phyloP scores from a whole-genome alignment of 495 filamentous ascomycete genomes.

The Umbilicaria muhlenbergii region DNA sequence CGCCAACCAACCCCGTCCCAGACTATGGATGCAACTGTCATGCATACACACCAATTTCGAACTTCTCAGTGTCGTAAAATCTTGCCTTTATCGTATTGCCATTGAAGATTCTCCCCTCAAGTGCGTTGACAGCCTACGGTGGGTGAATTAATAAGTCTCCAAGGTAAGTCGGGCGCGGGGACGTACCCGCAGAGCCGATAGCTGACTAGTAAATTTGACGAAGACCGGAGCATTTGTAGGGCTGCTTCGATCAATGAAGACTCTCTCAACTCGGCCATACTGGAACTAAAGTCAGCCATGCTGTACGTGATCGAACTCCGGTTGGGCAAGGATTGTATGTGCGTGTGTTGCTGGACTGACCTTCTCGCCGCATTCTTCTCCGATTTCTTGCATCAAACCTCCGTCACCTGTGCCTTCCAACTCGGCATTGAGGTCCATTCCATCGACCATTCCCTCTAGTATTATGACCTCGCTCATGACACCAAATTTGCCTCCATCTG shows the following conservation, averaged over 20 bases:
- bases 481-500: slow-evolving; percentile 50
- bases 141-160: not conserved
- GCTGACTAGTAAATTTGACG: slow-evolving; percentile 70
- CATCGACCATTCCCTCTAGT: slow-evolving; percentile 65
- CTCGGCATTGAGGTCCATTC: slow-evolving; percentile 59
- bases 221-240: slow-evolving; percentile 52
- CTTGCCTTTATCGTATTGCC: slow-evolving; percentile 63
- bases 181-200: slow-evolving; percentile 69
- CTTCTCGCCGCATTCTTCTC: slow-evolving; percentile 76
- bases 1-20: too few species aligned
- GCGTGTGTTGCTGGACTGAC: slow-evolving; percentile 17
- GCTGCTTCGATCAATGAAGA: slow-evolving; percentile 49
- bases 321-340: not conserved
- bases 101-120: slow-evolving; percentile 72
- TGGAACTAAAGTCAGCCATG: slow-evolving; percentile 13
- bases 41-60: slow-evolving; percentile 54
- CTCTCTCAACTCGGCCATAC: slow-evolving; percentile 77
- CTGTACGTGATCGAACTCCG: slow-evolving; percentile 1
- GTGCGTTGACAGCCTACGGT: slow-evolving; percentile 65
- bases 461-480: slow-evolving; percentile 66
- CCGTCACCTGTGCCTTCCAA: slow-evolving; percentile 38
- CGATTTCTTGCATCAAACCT: slow-evolving; percentile 81
- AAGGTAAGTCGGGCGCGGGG: not conserved
- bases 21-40: too few species aligned
- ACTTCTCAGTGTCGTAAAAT: slow-evolving; percentile 69